Evolutionary conservation across 805 yeast species (phyloP), one percentile per base, ranked within the genome.

Genomic region (Cyberlindnera veronae): DNA sequence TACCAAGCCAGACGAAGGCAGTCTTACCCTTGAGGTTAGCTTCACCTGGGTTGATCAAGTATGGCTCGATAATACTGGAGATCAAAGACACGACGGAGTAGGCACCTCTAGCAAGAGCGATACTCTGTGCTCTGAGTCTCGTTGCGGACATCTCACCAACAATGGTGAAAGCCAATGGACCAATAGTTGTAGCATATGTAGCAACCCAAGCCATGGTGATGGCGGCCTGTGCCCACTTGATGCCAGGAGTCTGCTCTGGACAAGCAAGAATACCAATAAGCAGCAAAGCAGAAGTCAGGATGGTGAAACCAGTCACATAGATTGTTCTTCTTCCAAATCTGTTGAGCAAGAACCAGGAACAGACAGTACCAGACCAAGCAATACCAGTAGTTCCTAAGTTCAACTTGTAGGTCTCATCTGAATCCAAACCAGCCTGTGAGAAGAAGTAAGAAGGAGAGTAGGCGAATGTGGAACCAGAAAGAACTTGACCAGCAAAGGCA

Each of bases 1-100:
- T 42, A 17, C 45, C 51, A 8, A 49, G 39, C 57, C 67, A 74
- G 66, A 74, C 61, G 50, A 69, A 71, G 3, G 69, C 77, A 24
- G 75, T 68, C 50, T 72, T 72, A n/a, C 72, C 74, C 26, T 69
- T 67, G 68, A 69, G 60, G 46, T 75, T 65, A 42, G 71, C 74
- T 26, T 63, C 62, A 15, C 56, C 57, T 2, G 76, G 70, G 48
- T 73, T 76, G 49, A 75, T 60, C 69, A 75, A 64, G 49, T 71
- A 73, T 13, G 81, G 81, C 49, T 51, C 69, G 62, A 57, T 65
- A 58, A 62, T 45, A 16, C 55, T 52, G 30, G 60, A 55, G 33
- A 69, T 61, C 36, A 73, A 58, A 15, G 60, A 55, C 21, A 48
- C 57, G 26, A 66, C 32, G 34, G 64, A 58, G 35, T 65, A 61